A percentile compares a stretch with the other conserved stretches of the same genome.
Conservation (phyloP, 1,284 basidiomycete species). For the Grifola frondosa region DNA sequence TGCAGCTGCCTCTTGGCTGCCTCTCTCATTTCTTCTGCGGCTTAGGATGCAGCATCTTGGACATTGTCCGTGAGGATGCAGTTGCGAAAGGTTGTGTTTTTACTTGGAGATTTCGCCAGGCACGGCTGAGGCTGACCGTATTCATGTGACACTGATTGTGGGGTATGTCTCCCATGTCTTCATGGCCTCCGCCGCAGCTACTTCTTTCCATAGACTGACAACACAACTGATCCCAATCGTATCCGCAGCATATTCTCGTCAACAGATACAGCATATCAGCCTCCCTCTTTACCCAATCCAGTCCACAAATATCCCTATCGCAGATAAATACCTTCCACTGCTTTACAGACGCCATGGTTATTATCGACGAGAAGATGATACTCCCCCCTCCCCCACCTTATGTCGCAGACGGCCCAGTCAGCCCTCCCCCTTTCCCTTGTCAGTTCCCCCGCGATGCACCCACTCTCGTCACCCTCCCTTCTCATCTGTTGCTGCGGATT, state of each 20-base stretch:
- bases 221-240: constrained; percentile 8
- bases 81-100: too few relatives aligned
- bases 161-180: background rate
- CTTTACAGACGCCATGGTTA: constrained; percentile 36
- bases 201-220: constrained; percentile 10
- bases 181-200: constrained; percentile 7
- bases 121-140: too few relatives aligned
- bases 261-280: constrained; percentile 9
- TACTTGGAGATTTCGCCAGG: too few relatives aligned
- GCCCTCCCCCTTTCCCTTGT: constrained; percentile 37
- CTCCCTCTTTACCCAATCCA: constrained; percentile 4
- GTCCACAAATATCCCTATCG: constrained; percentile 6
- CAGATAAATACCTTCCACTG: constrained; percentile 13
- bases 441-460: constrained; percentile 12
- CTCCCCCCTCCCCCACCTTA: constrained; percentile 46
- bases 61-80: too few relatives aligned
- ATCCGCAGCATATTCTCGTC: constrained; percentile 16
- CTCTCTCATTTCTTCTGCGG: too few relatives aligned
- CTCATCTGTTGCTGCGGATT: constrained; percentile 60
- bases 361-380: constrained; percentile 52
- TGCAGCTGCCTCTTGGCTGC: too few relatives aligned
- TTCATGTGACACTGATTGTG: too few relatives aligned
- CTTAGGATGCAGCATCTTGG: too few relatives aligned
- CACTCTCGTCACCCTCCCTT: constrained; percentile 45
- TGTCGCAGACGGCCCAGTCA: constrained; percentile 18